Evolutionary conservation across 1,284 basidiomycete genomes (phyloP).

Genomic region (Salmacisia buchloeana): DNA sequence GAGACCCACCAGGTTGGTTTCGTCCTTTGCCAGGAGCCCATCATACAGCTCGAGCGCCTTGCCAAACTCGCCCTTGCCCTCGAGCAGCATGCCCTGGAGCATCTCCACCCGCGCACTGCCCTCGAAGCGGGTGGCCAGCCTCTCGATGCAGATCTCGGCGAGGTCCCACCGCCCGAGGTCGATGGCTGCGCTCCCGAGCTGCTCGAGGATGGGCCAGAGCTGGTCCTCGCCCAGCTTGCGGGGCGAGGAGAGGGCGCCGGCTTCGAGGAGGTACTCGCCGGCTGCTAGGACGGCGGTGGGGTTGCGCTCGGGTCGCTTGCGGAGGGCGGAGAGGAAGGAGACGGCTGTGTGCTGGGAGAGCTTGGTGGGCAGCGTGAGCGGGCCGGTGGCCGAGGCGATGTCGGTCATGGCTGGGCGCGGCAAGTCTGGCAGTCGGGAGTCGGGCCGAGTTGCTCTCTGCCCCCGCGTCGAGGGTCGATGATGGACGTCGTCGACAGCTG

Average conservation of each 20-base stretch:
- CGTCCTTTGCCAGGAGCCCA: constrained; percentile 63
- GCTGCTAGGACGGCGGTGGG: constrained; percentile 68
- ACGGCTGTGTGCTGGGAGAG: not conserved
- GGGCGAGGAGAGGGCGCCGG: constrained; percentile 26
- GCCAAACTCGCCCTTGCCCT: constrained; percentile 59
- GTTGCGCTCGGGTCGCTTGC: constrained; percentile 52
- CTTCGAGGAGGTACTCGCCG: constrained; percentile 60
- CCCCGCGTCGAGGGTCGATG: not conserved
- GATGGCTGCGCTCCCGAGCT: constrained; percentile 76
- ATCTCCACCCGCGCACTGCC: constrained; percentile 74
- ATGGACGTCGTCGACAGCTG: too few relatives aligned
- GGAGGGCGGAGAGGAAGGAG: constrained; percentile 1
- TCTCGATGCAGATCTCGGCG: constrained; percentile 74
- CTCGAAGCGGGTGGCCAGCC: constrained; percentile 68
- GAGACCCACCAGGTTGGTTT: constrained; percentile 67
- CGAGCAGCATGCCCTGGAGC: constrained; percentile 78
- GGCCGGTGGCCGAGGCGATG: not conserved
- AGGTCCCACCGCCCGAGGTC: constrained; percentile 72
- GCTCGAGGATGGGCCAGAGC: constrained; percentile 77
- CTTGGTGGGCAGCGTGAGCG: not conserved
- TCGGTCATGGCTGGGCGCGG: not conserved
- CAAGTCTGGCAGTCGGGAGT: not conserved
- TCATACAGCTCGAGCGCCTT: constrained; percentile 66
- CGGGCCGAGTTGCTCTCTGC: not conserved
- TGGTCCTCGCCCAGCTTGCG: constrained; percentile 54